A percentile compares a stretch with the other conserved stretches of the same genome.
These are phyloP conservation scores for Aspergillus campestris DNA, from an alignment of 495 filamentous ascomycete species.

Conservation along the genomic window DNA sequence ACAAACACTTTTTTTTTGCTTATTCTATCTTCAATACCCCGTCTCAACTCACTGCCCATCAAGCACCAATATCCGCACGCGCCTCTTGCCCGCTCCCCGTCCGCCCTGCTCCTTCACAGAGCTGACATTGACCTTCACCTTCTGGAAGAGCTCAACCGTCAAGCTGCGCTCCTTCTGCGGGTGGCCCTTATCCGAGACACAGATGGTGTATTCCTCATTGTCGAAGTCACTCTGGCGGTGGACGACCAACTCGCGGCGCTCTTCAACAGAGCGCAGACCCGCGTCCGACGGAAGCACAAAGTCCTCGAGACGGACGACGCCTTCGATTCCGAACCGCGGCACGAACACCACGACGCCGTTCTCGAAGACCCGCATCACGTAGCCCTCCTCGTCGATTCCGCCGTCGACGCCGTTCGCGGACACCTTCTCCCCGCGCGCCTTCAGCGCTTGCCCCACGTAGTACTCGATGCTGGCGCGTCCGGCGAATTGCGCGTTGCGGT, in stretches of 20 bases:
- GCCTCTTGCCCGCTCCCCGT: constrained; percentile 79
- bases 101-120: constrained; percentile 78
- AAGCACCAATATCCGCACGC: constrained; percentile 35
- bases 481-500: constrained; percentile 93
- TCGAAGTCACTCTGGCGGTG: constrained; percentile 65
- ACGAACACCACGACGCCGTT: constrained; percentile 97
- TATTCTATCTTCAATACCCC: constrained; percentile 9
- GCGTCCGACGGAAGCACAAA: constrained; percentile 62
- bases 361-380: constrained; percentile 92
- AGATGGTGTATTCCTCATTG: constrained; percentile 71
- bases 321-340: constrained; percentile 90
- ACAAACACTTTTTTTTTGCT: constrained; percentile 5
- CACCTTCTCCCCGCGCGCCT: constrained; percentile 58
- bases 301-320: constrained; percentile 77
- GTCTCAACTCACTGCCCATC: too few relatives aligned
- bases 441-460: constrained; percentile 93
- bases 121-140: constrained; percentile 76
- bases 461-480: constrained; percentile 90
- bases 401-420: constrained; percentile 26
- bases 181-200: constrained; percentile 37
- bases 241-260: constrained; percentile 31
- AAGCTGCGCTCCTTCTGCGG: constrained; percentile 45
- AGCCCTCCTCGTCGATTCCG: constrained; percentile 73
- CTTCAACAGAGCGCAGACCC: constrained; percentile 23
- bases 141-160: constrained; percentile 76